Conservation (phyloP, 176 grass and related monocot species). For the Leersia perrieri region DNA sequence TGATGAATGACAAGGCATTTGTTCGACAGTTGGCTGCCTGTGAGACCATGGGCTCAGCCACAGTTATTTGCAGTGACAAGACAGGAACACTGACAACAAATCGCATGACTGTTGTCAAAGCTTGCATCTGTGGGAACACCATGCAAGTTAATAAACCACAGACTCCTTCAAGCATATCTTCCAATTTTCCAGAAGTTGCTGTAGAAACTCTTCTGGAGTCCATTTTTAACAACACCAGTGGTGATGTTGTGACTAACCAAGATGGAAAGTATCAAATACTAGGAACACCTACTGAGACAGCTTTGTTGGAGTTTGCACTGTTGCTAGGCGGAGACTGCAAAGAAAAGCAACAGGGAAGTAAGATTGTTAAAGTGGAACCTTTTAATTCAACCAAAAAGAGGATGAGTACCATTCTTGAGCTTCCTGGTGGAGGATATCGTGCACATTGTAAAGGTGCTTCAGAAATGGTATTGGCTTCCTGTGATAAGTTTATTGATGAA, state of each 20-base stretch:
- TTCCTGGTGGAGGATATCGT: constrained; percentile 48
- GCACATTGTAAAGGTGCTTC: constrained; percentile 70
- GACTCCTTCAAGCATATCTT: constrained; percentile 22
- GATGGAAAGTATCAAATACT: constrained; percentile 50
- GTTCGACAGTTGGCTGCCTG: constrained; percentile 65
- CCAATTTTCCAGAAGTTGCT: constrained; percentile 41
- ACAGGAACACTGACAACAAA: constrained; percentile 71
- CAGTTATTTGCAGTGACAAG: constrained; percentile 65
- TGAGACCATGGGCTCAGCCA: constrained; percentile 74
- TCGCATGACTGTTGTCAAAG: constrained; percentile 63
- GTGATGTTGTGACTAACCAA: constrained; percentile 56
- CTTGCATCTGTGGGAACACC: constrained; percentile 40
- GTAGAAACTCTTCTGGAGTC: constrained; percentile 57
- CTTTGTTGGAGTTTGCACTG: constrained; percentile 61
- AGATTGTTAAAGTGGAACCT: constrained; percentile 59
- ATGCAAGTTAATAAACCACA: constrained; percentile 12
- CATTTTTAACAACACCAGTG: constrained; percentile 62
- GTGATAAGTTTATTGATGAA: constrained; percentile 51
- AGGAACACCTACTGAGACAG: constrained; percentile 61
- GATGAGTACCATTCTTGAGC: constrained; percentile 52
- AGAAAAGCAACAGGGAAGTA: constrained; percentile 26
- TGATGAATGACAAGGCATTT: constrained; percentile 79
- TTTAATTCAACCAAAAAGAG: constrained; percentile 79
- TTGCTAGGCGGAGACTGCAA: constrained; percentile 45
- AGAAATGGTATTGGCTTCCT: constrained; percentile 63